These are phyloP conservation scores for Xerocomus spinulosus DNA, from an alignment of 768 basidiomycete species.

Conservation along the genomic window DNA sequence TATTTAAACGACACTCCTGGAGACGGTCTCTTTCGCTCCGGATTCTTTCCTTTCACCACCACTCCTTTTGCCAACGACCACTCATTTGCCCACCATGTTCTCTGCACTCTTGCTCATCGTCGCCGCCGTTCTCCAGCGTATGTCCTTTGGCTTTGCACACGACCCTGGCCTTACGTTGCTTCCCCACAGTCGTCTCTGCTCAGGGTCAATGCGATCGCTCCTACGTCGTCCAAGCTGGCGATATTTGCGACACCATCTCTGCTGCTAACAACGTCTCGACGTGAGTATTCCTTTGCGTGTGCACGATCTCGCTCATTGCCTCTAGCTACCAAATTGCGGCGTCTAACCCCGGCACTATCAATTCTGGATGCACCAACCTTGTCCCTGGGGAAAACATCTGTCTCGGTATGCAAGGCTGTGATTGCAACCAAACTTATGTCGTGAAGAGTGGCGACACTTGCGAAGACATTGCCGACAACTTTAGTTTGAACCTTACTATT, in stretches of 20 bases:
- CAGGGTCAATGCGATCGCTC: constrained; percentile 45
- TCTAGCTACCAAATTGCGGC: constrained; percentile 70
- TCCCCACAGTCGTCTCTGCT: constrained; percentile 22
- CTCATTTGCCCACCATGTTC: constrained; percentile 34
- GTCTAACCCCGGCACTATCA: constrained; percentile 49
- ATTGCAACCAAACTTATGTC: constrained; percentile 59
- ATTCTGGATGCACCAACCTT: constrained; percentile 58
- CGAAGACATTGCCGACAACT: constrained; percentile 37
- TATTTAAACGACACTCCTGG: neutral
- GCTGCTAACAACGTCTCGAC: constrained; percentile 58
- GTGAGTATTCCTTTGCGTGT: constrained; percentile 34
- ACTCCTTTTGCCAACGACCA: constrained; percentile 13
- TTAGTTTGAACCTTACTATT: constrained; percentile 48
- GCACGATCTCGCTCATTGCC: neutral
- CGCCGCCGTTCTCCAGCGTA: constrained; percentile 44
- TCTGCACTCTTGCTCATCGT: constrained; percentile 42
- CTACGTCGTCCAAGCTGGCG: constrained; percentile 58
- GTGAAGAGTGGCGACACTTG: constrained; percentile 58
- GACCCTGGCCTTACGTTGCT: constrained; percentile 4
- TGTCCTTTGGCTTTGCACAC: constrained; percentile 5
- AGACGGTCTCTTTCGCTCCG: neutral
- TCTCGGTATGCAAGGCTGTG: constrained; percentile 53
- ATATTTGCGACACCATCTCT: constrained; percentile 71
- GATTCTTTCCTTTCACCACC: constrained; percentile 16
- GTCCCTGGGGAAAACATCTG: constrained; percentile 48